phyloP scores from a whole-genome alignment of 208 protist species.

The Wallacemonas collosoma region DNA sequence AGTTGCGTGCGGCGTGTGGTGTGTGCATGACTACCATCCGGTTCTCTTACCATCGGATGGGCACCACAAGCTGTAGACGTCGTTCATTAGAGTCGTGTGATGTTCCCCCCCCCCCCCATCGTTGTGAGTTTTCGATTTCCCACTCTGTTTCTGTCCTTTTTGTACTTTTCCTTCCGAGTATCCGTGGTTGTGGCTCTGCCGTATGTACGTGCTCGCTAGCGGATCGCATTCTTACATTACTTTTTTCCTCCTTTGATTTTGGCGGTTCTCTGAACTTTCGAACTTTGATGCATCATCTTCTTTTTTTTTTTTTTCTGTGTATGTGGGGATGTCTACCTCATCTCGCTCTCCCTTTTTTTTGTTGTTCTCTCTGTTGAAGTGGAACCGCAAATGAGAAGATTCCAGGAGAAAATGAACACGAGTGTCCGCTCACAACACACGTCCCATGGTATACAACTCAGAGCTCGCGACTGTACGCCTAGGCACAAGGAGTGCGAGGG shows the following conservation, averaged over 20 bases:
- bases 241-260: slow-evolving; percentile 16
- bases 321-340: not conserved
- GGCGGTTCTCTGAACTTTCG: slow-evolving; percentile 8
- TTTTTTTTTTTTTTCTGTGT: slow-evolving; percentile 16
- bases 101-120: not conserved
- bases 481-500: no score
- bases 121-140: not conserved
- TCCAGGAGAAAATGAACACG: no score
- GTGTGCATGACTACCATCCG: no score
- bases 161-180: not conserved
- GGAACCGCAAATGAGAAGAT: not conserved
- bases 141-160: not conserved
- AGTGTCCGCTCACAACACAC: no score
- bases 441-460: no score
- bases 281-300: not conserved
- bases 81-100: slow-evolving; percentile 1
- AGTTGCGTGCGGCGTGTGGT: no score
- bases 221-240: not conserved
- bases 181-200: not conserved
- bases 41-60: not conserved
- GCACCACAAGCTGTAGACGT: not conserved
- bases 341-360: not conserved
- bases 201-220: not conserved
- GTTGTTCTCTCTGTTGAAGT: not conserved
- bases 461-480: no score